These are phyloP conservation scores for Pestalotiopsis sp. DNA, from an alignment of 2,329 filamentous ascomycete genomes.

Conservation along the genomic window DNA sequence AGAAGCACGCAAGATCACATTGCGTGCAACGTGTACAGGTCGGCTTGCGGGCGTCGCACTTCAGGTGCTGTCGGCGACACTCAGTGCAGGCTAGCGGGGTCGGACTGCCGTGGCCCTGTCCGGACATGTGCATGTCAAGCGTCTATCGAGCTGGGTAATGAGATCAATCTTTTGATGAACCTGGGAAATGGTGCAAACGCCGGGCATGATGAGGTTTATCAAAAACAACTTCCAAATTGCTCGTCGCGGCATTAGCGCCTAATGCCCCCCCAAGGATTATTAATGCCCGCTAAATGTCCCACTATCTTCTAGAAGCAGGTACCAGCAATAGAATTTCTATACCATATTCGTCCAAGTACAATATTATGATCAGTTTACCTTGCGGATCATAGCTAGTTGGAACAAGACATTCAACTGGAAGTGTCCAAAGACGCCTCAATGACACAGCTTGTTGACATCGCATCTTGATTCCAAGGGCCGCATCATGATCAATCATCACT, in stretches of 20 bases:
- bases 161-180: neutral
- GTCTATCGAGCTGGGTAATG: neutral
- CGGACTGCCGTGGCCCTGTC: neutral
- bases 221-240: neutral
- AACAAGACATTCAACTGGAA: neutral
- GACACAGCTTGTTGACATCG: neutral
- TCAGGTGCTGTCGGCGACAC: constrained; percentile 5
- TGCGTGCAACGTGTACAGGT: constrained; percentile 4
- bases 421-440: neutral
- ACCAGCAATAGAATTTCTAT: neutral
- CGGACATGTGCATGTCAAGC: neutral
- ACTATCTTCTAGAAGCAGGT: neutral
- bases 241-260: neutral
- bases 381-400: neutral
- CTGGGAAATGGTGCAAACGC: neutral
- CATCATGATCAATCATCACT: neutral
- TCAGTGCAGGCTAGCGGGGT: constrained; percentile 6
- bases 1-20: neutral
- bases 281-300: neutral
- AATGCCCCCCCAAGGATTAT: neutral
- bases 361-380: neutral
- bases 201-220: neutral
- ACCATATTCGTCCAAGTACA: neutral
- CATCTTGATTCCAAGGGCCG: neutral
- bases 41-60: neutral